These are phyloP conservation scores for Xylaria sp. DNA, from an alignment of 2,329 filamentous ascomycete species.

Conservation along the genomic window DNA sequence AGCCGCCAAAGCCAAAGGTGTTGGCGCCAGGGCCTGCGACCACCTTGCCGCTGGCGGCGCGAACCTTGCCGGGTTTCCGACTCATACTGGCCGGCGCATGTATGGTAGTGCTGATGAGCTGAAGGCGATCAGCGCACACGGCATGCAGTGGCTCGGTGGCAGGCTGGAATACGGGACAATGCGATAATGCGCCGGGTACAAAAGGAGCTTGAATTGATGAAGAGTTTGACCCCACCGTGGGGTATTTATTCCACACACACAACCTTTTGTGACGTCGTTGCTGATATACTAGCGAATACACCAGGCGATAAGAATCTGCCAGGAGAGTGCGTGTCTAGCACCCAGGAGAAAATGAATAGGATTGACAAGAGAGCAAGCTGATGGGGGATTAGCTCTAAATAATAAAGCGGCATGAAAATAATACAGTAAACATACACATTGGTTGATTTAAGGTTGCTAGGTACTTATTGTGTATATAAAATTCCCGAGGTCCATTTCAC, in stretches of 20 bases:
- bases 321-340: neutral
- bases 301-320: too few relatives aligned
- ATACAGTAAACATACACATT: too few relatives aligned
- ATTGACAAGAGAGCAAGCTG: neutral
- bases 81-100: conserved; percentile 44
- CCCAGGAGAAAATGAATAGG: too few relatives aligned
- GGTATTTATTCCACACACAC: conserved; percentile 23
- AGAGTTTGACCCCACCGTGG: conserved; percentile 48
- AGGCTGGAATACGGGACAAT: neutral
- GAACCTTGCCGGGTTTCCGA: conserved; percentile 47
- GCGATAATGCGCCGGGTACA: neutral
- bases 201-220: conserved; percentile 17
- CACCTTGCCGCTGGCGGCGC: conserved; percentile 47
- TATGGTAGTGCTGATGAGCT: conserved; percentile 5
- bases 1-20: conserved; percentile 49
- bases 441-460: too few relatives aligned
- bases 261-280: conserved; percentile 41
- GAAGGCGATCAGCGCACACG: neutral
- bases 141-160: neutral
- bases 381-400: too few relatives aligned
- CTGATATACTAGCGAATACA: neutral
- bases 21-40: conserved; percentile 39
- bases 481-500: too few relatives aligned
- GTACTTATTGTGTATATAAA: too few relatives aligned
- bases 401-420: too few relatives aligned